phyloP scores from a whole-genome alignment of 768 basidiomycete species.

The Amanita rimosa region DNA sequence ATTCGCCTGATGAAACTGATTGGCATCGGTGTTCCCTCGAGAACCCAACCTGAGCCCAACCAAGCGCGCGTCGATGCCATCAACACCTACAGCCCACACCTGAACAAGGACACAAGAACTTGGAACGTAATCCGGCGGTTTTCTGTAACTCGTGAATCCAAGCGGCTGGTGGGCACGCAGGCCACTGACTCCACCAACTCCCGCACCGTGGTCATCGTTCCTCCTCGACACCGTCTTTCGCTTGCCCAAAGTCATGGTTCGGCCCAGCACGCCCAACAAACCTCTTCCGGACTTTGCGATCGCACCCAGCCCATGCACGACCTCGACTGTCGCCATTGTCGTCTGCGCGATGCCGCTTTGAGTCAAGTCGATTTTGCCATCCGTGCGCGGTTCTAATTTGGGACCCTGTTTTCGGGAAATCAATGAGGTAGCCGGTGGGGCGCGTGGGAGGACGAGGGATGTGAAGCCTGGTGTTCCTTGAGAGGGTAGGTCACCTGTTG shows the following conservation, averaged over 20 bases:
- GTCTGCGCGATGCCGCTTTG: constrained; percentile 71
- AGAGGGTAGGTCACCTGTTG: constrained; percentile 29
- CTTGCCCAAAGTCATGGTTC: constrained; percentile 7
- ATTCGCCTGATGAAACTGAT: constrained; percentile 2
- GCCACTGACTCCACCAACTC: constrained; percentile 15
- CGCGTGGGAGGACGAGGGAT: constrained; percentile 40
- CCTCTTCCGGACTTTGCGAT: constrained; percentile 8
- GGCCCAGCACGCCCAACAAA: constrained; percentile 9
- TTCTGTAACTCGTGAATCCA: constrained; percentile 59
- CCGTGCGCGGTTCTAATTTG: constrained; percentile 15
- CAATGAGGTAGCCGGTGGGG: constrained; percentile 23
- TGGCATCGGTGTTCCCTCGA: constrained; percentile 9
- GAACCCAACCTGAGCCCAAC: constrained; percentile 36
- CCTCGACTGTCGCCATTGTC: constrained; percentile 83
- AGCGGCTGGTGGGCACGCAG: constrained; percentile 21
- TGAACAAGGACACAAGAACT: constrained; percentile 68
- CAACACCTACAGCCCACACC: constrained; percentile 83
- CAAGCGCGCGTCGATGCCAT: constrained; percentile 59
- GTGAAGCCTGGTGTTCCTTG: constrained; percentile 51
- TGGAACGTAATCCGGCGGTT: constrained; percentile 65
- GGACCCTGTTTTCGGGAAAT: not conserved
- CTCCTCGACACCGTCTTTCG: constrained; percentile 10
- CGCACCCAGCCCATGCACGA: constrained; percentile 44
- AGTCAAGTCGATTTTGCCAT: constrained; percentile 61
- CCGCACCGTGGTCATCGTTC: constrained; percentile 1